Evolutionary conservation across 208 protist species (phyloP).

Genomic region (Trypanosoma caninum): DNA sequence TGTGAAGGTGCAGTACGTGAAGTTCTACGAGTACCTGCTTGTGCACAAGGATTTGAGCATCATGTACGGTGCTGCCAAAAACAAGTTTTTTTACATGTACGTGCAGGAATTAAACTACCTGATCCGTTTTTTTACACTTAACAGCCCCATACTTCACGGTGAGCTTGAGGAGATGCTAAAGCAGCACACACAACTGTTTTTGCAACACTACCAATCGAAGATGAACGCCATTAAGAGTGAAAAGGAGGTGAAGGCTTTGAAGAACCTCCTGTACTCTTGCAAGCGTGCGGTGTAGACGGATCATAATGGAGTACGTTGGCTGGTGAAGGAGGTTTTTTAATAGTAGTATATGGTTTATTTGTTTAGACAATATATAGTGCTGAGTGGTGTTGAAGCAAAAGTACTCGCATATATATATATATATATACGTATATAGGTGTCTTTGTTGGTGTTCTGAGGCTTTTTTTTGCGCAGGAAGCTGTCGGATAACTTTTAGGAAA

Average conservation of each 20-base stretch:
- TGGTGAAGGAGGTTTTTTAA: neutral
- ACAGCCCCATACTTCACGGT: slow-evolving; percentile 64
- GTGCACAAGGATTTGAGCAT: slow-evolving; percentile 83
- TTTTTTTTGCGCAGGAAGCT: no score
- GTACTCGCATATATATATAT: no score
- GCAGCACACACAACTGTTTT: slow-evolving; percentile 79
- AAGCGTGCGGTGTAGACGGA: slow-evolving; percentile 75
- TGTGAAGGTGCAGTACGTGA: slow-evolving; percentile 83
- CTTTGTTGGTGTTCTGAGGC: no score
- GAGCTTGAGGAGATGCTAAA: slow-evolving; percentile 83
- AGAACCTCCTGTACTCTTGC: slow-evolving; percentile 88
- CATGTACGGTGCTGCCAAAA: slow-evolving; percentile 78
- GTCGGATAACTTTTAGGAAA: no score
- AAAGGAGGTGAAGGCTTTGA: slow-evolving; percentile 84
- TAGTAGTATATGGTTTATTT: neutral
- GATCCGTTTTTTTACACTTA: slow-evolving; percentile 80
- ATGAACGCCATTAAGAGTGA: slow-evolving; percentile 87
- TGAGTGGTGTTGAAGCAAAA: no score
- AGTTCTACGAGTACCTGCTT: slow-evolving; percentile 88
- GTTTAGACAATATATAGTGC: neutral
- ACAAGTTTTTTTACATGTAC: slow-evolving; percentile 88
- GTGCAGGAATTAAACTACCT: slow-evolving; percentile 75
- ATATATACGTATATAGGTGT: no score
- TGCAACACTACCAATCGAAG: slow-evolving; percentile 86
- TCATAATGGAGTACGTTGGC: neutral